A percentile compares a stretch with the other conserved stretches of the same genome.
Conservation (phyloP, 345 rosid genomes). For the Aegle marmelos region DNA sequence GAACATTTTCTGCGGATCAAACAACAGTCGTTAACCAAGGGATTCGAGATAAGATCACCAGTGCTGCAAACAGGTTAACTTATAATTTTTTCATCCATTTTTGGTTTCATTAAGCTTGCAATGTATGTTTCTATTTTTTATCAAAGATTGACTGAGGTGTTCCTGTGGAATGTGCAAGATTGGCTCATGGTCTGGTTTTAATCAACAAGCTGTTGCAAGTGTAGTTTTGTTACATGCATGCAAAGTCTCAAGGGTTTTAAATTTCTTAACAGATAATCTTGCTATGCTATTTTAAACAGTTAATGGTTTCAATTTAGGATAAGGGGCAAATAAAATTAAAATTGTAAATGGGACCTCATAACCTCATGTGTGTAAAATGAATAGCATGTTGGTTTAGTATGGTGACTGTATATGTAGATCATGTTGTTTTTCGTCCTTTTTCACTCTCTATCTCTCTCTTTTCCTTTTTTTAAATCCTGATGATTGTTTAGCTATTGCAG, state of each 20-base stretch:
- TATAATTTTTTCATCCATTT: background rate
- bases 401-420: background rate
- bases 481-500: background rate
- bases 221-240: background rate
- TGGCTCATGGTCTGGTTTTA: background rate
- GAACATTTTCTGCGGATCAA: constrained; percentile 56
- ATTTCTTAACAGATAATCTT: background rate
- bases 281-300: background rate
- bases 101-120: background rate
- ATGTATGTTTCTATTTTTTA: background rate
- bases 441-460: background rate
- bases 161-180: background rate
- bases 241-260: background rate
- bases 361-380: background rate
- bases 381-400: background rate
- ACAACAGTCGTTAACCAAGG: constrained; percentile 65
- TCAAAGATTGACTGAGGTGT: background rate
- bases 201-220: background rate
- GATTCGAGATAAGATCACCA: constrained; percentile 78
- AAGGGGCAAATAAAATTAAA: background rate
- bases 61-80: constrained; percentile 81
- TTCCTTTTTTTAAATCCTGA: background rate
- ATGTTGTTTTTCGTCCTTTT: background rate
- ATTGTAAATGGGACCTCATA: background rate
- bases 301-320: background rate